Conservation (phyloP, 164 flowering plant species). For the Echeveria elegans region DNA sequence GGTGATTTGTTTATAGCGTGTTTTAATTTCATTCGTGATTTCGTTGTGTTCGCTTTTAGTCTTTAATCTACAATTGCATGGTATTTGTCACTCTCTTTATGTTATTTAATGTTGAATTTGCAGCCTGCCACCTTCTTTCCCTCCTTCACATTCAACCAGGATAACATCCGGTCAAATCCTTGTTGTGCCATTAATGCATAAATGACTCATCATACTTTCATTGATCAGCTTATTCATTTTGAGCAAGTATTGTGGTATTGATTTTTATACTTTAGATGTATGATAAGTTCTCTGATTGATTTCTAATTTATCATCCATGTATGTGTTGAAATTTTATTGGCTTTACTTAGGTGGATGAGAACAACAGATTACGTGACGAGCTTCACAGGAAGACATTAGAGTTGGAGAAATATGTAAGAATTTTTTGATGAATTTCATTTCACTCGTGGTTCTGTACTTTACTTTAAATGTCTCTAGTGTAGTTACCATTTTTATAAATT, state of each 20-base stretch:
- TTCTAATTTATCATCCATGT: background rate
- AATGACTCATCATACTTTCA: background rate
- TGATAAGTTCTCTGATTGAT: background rate
- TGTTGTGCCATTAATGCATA: too few species aligned
- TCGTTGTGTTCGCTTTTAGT: background rate
- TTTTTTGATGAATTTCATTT: background rate
- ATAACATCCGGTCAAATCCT: too few species aligned
- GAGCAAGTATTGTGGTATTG: background rate
- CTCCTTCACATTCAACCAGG: too few species aligned
- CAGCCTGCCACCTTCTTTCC: too few species aligned
- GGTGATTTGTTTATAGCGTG: too few species aligned
- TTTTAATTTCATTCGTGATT: too few species aligned
- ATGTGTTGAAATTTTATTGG: background rate
- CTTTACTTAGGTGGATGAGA: conserved; percentile 55
- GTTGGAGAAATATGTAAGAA: conserved; percentile 59
- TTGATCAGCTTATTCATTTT: background rate
- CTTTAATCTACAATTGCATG: background rate
- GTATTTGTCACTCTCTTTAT: too few species aligned
- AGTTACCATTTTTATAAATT: too few species aligned
- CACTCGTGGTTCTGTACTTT: background rate
- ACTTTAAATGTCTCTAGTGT: background rate
- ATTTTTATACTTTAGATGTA: background rate
- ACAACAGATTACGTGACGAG: conserved; percentile 46
- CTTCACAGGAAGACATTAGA: conserved; percentile 38
- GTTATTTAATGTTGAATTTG: background rate